Conservation (phyloP, 164 flowering plant species). For the Akebia trifoliata region DNA sequence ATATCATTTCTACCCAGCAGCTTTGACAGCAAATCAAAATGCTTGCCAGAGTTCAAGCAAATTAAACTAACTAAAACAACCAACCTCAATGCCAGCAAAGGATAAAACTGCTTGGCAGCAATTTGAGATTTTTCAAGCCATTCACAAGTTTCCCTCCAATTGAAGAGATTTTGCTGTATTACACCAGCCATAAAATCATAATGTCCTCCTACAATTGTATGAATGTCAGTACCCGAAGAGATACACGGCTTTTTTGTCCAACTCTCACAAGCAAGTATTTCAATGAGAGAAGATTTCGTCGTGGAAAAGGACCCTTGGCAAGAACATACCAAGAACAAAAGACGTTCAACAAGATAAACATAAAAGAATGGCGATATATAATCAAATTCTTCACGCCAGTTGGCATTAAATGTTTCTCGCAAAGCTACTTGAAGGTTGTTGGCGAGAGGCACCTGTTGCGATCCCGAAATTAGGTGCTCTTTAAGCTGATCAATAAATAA, state of each 20-base stretch:
- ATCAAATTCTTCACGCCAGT: constrained; percentile 34
- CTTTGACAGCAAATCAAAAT: constrained; percentile 13
- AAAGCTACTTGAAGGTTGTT: constrained; percentile 30
- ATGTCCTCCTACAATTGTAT: neutral
- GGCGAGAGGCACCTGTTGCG: constrained; percentile 9
- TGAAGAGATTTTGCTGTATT: constrained; percentile 19
- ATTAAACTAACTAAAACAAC: constrained; percentile 35
- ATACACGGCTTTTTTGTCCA: constrained; percentile 6
- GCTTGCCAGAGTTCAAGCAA: constrained; percentile 27
- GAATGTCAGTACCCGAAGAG: neutral
- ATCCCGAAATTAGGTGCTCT: constrained; percentile 8
- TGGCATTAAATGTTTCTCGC: constrained; percentile 26
- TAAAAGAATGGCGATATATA: constrained; percentile 56
- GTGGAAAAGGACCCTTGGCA: constrained; percentile 26
- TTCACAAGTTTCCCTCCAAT: constrained; percentile 16
- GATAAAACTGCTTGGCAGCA: constrained; percentile 19
- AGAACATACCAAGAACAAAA: constrained; percentile 33
- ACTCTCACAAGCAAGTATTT: constrained; percentile 31
- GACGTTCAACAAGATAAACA: constrained; percentile 55
- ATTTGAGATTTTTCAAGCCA: constrained; percentile 41
- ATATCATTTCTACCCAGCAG: constrained; percentile 22
- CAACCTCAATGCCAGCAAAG: constrained; percentile 39
- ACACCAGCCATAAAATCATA: constrained; percentile 17
- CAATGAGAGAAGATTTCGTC: constrained; percentile 43
- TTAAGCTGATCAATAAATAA: constrained; percentile 25